These are phyloP conservation scores for Fraxinus quadrangulata DNA, from an alignment of 257 asterid species.

Conservation along the genomic window DNA sequence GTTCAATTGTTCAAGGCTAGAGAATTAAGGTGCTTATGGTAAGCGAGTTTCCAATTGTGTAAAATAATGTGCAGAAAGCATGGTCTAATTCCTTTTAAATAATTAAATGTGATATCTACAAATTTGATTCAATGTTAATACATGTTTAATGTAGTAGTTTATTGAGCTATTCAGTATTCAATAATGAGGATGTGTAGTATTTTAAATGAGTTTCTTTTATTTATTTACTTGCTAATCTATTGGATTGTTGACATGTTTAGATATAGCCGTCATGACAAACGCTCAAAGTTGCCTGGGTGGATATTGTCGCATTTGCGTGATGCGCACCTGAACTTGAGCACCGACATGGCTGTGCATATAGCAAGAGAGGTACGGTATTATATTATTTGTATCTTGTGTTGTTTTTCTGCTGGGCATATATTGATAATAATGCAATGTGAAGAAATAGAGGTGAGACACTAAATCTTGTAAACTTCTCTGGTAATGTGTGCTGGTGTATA, in stretches of 20 bases:
- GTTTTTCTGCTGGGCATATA: not conserved
- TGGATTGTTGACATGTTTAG: constrained; percentile 40
- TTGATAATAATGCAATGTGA: not conserved
- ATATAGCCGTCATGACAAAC: constrained; percentile 96
- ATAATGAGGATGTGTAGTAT: not conserved
- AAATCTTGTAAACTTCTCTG: not conserved
- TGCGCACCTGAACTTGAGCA: constrained; percentile 94
- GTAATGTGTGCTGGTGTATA: too few species aligned
- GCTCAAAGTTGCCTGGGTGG: constrained; percentile 96
- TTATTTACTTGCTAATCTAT: not conserved
- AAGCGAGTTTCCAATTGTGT: not conserved
- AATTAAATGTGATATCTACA: not conserved
- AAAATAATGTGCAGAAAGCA: not conserved
- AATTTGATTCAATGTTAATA: not conserved
- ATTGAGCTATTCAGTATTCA: not conserved
- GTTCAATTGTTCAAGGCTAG: not conserved
- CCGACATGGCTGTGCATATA: constrained; percentile 97
- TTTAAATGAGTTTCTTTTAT: not conserved
- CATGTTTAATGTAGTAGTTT: not conserved
- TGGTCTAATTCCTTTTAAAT: not conserved
- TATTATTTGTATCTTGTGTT: not conserved
- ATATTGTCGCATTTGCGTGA: constrained; percentile 91
- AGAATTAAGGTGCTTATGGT: not conserved
- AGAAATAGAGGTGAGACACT: too few species aligned
- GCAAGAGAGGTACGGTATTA: constrained; percentile 74